Evolutionary conservation across 75 land plant species (phyloP), one percentile per base, ranked within the genome.

Genomic region (Picea sitchensis): DNA sequence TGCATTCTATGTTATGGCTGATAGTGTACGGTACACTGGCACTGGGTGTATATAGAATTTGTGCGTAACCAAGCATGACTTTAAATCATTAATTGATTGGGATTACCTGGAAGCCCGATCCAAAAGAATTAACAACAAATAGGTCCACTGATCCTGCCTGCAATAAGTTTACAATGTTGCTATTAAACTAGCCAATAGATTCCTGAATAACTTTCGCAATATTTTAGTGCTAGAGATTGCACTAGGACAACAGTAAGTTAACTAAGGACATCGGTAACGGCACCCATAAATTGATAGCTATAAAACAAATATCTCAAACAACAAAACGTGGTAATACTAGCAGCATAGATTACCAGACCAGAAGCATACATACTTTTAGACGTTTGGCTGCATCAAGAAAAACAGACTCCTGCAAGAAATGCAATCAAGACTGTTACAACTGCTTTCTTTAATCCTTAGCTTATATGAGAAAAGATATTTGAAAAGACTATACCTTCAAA

Each of bases 41-140:
- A 71, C 8, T 8, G 7, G 8, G 51, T 11, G 56, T 71, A 38
- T n/a, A 71, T 41, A 41, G 18, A 71, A 3, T 41, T 69, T 17
- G 0, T 44, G 20, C 0, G 38, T 0, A 41, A 47, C 12, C n/a
- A 71, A 71, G 6, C 23, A 71, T 71, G 44, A 6, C 20, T 8
- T 2, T 71, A 71, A 5, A 71, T 71, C 47, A 18, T 38, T 41
- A 71, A 71, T 7, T 18, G 8, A 71, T 75, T 12, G 1, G 17
- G 18, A 32, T 31, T 65, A 94, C 97, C 91, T 94, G 97, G 76
- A 92, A 92, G 54, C 89, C 88, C 65, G 99, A 96, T 71, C 98
- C 99, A 81, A 95, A 91, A 31, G 99, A 89, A 73, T 96, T 96
- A 74, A 96, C 99, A 67, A 96, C 99, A 84, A 96, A 96, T 57